Percentiles rank a stretch among this genome's conserved stretches.
phyloP scores from a whole-genome alignment of 1,284 basidiomycete species.

The Coriolopsis trogii region DNA sequence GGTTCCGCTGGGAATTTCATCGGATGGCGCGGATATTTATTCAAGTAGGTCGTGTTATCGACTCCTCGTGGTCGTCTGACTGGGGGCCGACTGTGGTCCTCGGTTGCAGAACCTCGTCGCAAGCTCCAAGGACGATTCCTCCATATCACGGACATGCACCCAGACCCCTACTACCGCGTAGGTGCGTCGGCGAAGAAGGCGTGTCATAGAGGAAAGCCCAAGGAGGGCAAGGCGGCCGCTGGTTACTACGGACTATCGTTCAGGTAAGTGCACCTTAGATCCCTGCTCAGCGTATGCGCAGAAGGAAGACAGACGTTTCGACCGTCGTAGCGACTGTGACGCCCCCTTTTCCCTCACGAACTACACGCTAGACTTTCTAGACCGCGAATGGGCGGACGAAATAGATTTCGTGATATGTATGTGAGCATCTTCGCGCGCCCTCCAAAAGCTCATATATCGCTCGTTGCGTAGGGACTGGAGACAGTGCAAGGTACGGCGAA shows the following conservation, averaged over 20 bases:
- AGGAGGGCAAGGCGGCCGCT: constrained; percentile 53
- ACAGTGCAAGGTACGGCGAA: constrained; percentile 74
- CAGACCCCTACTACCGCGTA: constrained; percentile 64
- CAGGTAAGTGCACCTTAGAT: constrained; percentile 47
- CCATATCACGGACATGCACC: constrained; percentile 82
- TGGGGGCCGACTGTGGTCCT: constrained; percentile 12
- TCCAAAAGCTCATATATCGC: constrained; percentile 17
- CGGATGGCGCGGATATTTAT: constrained; percentile 13
- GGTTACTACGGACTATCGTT: constrained; percentile 64
- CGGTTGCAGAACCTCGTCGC: constrained; percentile 30
- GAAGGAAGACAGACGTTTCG: constrained; percentile 1
- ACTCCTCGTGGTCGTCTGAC: constrained; percentile 22
- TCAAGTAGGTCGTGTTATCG: constrained; percentile 19
- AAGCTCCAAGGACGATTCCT: constrained; percentile 75
- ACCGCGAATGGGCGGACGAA: constrained; percentile 78
- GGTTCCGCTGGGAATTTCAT: constrained; percentile 22
- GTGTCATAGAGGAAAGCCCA: constrained; percentile 68
- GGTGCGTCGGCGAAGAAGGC: constrained; percentile 54
- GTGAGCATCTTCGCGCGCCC: constrained; percentile 5
- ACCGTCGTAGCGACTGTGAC: constrained; percentile 75
- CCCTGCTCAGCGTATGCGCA: background rate
- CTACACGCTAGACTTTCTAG: constrained; percentile 80
- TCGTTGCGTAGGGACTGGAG: constrained; percentile 76
- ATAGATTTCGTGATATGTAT: constrained; percentile 91
- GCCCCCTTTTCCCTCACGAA: constrained; percentile 80